Evolutionary conservation across 495 filamentous ascomycete species (phyloP), one percentile per base, ranked within the genome.

Genomic region (Talaromyces stipitatus): DNA sequence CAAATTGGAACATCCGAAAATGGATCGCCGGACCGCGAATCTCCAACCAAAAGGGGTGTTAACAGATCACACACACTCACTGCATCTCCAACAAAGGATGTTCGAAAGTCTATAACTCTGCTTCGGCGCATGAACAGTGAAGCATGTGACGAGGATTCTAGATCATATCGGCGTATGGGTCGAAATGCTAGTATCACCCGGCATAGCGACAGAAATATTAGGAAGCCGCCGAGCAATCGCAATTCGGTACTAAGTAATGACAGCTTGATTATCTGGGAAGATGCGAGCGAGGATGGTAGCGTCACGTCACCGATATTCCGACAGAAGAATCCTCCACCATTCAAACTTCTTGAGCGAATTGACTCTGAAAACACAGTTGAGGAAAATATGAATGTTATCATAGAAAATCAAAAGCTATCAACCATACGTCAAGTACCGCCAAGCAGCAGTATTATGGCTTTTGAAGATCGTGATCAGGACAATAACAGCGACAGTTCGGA

Each of bases 191-290:
- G 55, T 24, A 9, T 50, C 24, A 57, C 11, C 5, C 50, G 18
- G 16, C 45, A 20, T 32, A 51, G 29, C 14, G 28, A 24, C 47
- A 57, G 45, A 9, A 51, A 28, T 30, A 27, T 18, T 14, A 30
- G 24, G 41, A 50, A 27, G 12, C 47, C 45, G 8, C 47, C 45
- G 18, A 38, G 55, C 7, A 50, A 50, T 28, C 43, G 55, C 27
- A 50, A 36, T 28, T 57, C 45, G n/a, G 18, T 51, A 2, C 22
- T 50, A 12, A 57, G 47, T 27, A 50, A 57, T 16, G 60, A 65
- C 23, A 68, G 66, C n/a, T 69, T 77, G 18, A 69, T 68, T 0
- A 77, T 75, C 46, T 75, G 66, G 64, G 72, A 77, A 63, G 72
- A 75, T 53, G 28, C 48, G 36, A 54, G 26, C 56, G 18, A 50